phyloP scores from a whole-genome alignment of 2,329 filamentous ascomycete species.

The Pseudogymnoascus sp. region DNA sequence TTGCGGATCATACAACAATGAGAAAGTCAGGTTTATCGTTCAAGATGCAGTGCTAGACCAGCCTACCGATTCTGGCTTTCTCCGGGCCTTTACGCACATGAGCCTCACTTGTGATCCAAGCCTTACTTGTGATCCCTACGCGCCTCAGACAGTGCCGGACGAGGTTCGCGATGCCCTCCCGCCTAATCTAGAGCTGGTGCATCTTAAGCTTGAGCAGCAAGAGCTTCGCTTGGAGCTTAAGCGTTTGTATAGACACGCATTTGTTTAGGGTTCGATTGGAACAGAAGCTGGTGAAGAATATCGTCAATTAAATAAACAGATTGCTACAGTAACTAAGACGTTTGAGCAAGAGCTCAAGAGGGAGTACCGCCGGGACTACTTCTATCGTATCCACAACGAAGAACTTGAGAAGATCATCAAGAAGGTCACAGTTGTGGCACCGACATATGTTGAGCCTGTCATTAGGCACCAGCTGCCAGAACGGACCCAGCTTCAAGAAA shows the following conservation, averaged over 20 bases:
- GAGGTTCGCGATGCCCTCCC: no score
- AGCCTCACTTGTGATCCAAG: no score
- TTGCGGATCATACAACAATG: conserved; percentile 9
- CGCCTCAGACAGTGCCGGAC: not conserved
- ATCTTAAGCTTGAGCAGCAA: no score
- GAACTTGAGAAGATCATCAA: not conserved
- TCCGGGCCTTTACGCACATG: conserved; percentile 13
- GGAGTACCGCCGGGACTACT: conserved; percentile 9
- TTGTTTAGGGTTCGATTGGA: no score
- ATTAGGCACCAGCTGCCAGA: conserved; percentile 5
- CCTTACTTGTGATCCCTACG: no score
- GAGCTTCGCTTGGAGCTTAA: no score
- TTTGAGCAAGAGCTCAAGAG: not conserved
- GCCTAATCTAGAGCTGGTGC: no score
- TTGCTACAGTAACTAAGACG: no score
- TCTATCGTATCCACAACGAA: conserved; percentile 11
- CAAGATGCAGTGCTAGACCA: conserved; percentile 15
- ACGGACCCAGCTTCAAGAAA: no score
- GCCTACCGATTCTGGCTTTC: conserved; percentile 12
- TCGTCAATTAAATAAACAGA: no score
- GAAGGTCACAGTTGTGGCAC: not conserved
- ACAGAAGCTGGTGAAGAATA: no score
- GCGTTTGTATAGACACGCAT: no score
- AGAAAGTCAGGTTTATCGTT: conserved; percentile 20
- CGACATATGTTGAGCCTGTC: conserved; percentile 6